Evolutionary conservation across 257 asterid genomes (phyloP).

Genomic region (Primulina huaijiensis): DNA sequence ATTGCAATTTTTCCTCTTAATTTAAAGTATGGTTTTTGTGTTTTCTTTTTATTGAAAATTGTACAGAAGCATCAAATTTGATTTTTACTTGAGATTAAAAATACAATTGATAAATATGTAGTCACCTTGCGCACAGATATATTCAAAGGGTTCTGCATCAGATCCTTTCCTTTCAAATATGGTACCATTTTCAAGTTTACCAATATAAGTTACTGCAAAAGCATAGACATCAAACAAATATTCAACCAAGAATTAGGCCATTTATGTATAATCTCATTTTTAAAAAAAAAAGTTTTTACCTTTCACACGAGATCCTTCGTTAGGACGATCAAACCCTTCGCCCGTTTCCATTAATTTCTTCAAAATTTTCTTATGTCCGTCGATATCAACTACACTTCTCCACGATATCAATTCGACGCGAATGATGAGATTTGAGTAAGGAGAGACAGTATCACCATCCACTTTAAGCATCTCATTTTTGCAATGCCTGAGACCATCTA

Average conservation of each 20-base stretch:
- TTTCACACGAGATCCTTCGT: slow-evolving; percentile 49
- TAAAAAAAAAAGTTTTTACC: slow-evolving; percentile 24
- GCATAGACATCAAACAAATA: too few relatives aligned
- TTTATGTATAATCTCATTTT: neutral
- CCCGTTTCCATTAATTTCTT: slow-evolving; percentile 47
- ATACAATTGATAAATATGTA: neutral
- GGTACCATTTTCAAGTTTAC: slow-evolving; percentile 47
- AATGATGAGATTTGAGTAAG: slow-evolving; percentile 39
- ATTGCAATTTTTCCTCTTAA: too few relatives aligned
- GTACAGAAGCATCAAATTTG: too few relatives aligned
- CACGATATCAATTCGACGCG: slow-evolving; percentile 52
- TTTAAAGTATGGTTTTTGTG: too few relatives aligned
- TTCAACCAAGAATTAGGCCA: neutral
- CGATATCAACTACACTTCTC: slow-evolving; percentile 47
- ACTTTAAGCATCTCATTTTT: slow-evolving; percentile 21
- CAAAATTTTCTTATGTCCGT: slow-evolving; percentile 45
- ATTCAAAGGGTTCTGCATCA: slow-evolving; percentile 42
- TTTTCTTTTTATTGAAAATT: too few relatives aligned
- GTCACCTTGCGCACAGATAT: slow-evolving; percentile 52
- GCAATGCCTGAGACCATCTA: slow-evolving; percentile 40
- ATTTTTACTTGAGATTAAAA: too few relatives aligned
- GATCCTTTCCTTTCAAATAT: slow-evolving; percentile 49
- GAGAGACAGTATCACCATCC: slow-evolving; percentile 23
- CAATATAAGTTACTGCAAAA: slow-evolving; percentile 37
- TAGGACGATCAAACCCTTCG: slow-evolving; percentile 55